Conservation (phyloP, 805 yeast species). For the Brettanomyces bruxellensis region DNA sequence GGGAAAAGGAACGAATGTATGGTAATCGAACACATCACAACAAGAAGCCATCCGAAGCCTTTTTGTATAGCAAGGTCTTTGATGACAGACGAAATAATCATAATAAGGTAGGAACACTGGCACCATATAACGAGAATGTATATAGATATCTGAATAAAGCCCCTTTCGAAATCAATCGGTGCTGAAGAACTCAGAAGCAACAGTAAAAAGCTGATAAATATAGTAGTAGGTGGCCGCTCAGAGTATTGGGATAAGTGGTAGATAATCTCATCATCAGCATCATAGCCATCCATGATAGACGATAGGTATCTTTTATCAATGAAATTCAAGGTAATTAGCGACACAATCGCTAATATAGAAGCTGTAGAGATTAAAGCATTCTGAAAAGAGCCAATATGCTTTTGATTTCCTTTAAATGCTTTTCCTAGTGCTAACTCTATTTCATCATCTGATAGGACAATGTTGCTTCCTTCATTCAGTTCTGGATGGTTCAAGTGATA, state of each 20-base stretch:
- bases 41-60: not conserved
- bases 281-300: not conserved
- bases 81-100: not conserved
- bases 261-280: not conserved
- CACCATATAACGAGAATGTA: not conserved
- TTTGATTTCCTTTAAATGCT: not conserved
- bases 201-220: conserved; percentile 2
- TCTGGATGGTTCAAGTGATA: no score
- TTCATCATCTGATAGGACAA: not conserved
- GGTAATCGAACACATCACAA: not conserved
- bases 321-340: not conserved
- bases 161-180: not conserved
- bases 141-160: not conserved
- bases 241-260: not conserved
- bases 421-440: not conserved
- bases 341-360: not conserved
- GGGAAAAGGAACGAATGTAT: conserved; percentile 2
- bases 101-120: not conserved
- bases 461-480: not conserved
- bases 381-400: not conserved
- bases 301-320: not conserved
- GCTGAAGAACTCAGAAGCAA: not conserved
- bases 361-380: not conserved
- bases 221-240: conserved; percentile 1
- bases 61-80: conserved; percentile 1